Conservation (phyloP, 2,329 filamentous ascomycete genomes). For the Lasiodiplodia gonubiensis region DNA sequence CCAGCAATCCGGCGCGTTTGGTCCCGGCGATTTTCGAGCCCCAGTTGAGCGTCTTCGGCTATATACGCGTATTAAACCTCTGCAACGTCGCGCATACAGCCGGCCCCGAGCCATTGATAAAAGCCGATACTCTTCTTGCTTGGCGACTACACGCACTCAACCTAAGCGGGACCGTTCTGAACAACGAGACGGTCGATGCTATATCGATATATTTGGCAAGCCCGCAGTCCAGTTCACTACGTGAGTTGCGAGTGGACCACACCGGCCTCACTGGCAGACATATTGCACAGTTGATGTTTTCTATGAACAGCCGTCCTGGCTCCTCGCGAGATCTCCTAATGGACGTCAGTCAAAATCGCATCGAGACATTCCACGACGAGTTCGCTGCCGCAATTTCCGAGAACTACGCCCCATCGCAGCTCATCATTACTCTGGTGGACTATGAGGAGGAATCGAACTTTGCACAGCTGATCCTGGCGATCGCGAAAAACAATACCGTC, state of each 20-base stretch:
- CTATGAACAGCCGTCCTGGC: constrained; percentile 61
- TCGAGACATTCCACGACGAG: constrained; percentile 58
- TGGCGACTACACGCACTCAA: constrained; percentile 72
- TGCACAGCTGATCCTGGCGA: constrained; percentile 65
- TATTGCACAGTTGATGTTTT: constrained; percentile 68
- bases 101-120: constrained; percentile 67
- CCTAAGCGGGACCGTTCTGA: constrained; percentile 67
- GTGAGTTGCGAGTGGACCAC: constrained; percentile 68
- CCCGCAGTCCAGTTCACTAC: constrained; percentile 64
- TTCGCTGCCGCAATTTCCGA: constrained; percentile 59
- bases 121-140: constrained; percentile 67
- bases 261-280: constrained; percentile 69
- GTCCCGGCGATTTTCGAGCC: constrained; percentile 69
- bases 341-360: constrained; percentile 68
- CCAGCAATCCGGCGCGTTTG: constrained; percentile 69
- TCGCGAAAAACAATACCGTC: constrained; percentile 67
- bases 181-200: constrained; percentile 68
- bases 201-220: constrained; percentile 69
- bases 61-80: constrained; percentile 69
- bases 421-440: constrained; percentile 72
- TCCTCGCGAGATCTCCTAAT: constrained; percentile 65
- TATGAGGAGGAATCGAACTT: constrained; percentile 71
- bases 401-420: constrained; percentile 63
- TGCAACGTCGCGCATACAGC: constrained; percentile 69
- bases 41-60: constrained; percentile 70